phyloP scores from a whole-genome alignment of 1,139 yeast genomes.

The Lodderomyces theae region DNA sequence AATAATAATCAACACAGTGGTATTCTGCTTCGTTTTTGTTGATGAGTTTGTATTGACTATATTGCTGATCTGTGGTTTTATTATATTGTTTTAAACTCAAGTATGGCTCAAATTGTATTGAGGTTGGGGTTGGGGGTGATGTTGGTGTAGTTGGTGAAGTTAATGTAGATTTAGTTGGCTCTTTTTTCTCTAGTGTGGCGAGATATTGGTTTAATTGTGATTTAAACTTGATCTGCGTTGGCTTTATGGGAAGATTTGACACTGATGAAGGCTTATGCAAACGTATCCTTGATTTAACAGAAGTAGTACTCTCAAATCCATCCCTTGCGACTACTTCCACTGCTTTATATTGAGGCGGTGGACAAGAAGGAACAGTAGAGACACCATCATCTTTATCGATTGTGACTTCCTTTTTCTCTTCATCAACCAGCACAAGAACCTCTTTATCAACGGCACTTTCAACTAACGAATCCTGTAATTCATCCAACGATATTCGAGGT shows the following conservation, averaged over 20 bases:
- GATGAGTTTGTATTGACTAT: not conserved
- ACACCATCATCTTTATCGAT: not conserved
- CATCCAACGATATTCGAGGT: slow-evolving; percentile 1
- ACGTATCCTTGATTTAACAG: no score
- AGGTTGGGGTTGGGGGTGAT: no score
- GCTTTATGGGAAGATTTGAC: not conserved
- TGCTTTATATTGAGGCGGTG: slow-evolving; percentile 1
- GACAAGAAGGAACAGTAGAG: not conserved
- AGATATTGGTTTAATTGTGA: slow-evolving; percentile 3
- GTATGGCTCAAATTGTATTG: slow-evolving; percentile 2
- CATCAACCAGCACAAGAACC: not conserved
- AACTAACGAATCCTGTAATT: not conserved
- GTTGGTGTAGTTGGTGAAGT: no score
- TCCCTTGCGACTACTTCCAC: not conserved
- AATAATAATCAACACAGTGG: slow-evolving; percentile 1
- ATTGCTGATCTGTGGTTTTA: not conserved
- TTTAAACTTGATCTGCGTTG: slow-evolving; percentile 2
- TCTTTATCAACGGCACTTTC: not conserved
- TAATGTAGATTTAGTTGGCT: no score
- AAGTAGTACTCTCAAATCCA: not conserved
- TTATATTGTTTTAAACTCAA: not conserved
- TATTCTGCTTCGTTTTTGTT: not conserved
- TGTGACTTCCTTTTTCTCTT: not conserved
- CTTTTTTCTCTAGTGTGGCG: not conserved
- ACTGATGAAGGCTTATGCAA: not conserved